Percentiles rank a stretch among this genome's conserved stretches.
phyloP scores from a whole-genome alignment of 2,329 filamentous ascomycete genomes.

The Claviceps pazoutovae region DNA sequence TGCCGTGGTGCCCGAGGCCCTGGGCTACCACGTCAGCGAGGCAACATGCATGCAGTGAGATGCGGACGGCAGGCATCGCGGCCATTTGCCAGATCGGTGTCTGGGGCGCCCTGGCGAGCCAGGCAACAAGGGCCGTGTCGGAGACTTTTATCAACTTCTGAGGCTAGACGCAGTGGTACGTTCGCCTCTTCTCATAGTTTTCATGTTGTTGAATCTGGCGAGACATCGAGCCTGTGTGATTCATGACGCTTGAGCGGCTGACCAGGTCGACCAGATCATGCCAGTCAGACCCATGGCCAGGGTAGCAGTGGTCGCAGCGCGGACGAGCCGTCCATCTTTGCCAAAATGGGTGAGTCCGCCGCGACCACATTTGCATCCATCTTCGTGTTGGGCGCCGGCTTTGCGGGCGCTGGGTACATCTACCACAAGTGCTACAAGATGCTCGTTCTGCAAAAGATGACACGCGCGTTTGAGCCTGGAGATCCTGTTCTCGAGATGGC shows the following conservation, averaged over 20 bases:
- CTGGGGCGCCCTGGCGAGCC: not conserved
- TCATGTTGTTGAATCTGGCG: not conserved
- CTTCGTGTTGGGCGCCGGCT: constrained; percentile 51
- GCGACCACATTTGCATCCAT: constrained; percentile 66
- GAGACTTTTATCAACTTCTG: constrained; percentile 3
- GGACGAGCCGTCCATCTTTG: constrained; percentile 24
- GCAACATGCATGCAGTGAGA: constrained; percentile 2
- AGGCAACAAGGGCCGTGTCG: not conserved
- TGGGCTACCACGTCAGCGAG: not conserved
- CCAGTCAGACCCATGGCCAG: not conserved
- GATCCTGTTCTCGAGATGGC: constrained; percentile 80
- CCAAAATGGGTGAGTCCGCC: constrained; percentile 60
- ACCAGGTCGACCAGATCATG: not conserved
- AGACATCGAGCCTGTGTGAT: not conserved
- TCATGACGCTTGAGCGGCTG: not conserved
- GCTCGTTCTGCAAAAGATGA: constrained; percentile 83
- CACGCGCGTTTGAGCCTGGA: constrained; percentile 78
- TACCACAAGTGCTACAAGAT: constrained; percentile 83
- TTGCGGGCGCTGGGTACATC: constrained; percentile 53
- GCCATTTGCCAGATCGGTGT: not conserved
- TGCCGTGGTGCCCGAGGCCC: too few relatives aligned
- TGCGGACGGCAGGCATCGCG: not conserved
- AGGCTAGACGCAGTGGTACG: constrained; percentile 2
- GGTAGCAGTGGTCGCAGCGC: not conserved
- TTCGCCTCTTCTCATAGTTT: not conserved